A percentile compares a stretch with the other conserved stretches of the same genome.
Evolutionary conservation across 208 protist genomes (phyloP).

Genomic region (Leishmania braziliensis): DNA sequence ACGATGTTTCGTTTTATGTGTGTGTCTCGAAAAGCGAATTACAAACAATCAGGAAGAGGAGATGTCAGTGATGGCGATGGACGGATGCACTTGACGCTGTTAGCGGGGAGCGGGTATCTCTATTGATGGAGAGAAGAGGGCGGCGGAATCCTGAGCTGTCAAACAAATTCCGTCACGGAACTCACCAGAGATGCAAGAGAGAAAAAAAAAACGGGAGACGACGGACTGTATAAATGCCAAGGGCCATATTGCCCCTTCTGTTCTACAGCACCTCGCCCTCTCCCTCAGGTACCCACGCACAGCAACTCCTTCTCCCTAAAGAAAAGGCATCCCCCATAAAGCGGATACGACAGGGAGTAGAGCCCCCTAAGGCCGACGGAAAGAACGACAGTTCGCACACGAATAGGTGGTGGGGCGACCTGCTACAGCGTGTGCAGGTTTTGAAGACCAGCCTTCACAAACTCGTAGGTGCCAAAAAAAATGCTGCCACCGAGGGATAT

Average conservation of each 20-base stretch:
- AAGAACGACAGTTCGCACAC: neutral
- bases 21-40: neutral
- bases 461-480: constrained; percentile 93
- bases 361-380: neutral
- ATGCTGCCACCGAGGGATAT: constrained; percentile 91
- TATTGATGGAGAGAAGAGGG: neutral
- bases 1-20: neutral
- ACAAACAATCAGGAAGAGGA: neutral
- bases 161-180: neutral
- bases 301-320: neutral
- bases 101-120: neutral
- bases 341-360: neutral
- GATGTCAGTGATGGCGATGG: neutral
- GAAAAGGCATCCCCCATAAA: neutral
- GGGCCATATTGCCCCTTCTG: neutral
- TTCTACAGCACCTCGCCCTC: neutral
- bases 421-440: neutral
- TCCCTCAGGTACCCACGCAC: neutral
- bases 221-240: neutral
- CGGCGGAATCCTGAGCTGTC: neutral
- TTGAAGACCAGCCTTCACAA: constrained; percentile 33
- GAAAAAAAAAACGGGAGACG: neutral
- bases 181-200: neutral
- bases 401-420: neutral
- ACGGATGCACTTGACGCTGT: neutral